Conservation (phyloP, 2,329 filamentous ascomycete species). For the Calonectria naviculata region DNA sequence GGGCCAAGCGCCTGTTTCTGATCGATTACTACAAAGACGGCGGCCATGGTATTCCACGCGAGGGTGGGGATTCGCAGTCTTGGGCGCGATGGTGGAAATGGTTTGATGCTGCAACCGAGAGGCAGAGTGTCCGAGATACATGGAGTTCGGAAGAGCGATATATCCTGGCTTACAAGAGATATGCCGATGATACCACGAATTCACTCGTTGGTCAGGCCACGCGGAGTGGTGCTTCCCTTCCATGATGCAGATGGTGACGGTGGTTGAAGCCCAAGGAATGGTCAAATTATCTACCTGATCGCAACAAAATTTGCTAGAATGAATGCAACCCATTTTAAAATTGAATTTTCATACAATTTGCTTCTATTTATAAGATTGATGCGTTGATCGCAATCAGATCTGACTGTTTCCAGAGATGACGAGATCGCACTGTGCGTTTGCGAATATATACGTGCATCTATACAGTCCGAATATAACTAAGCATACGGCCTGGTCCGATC, state of each 20-base stretch:
- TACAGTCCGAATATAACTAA: neutral
- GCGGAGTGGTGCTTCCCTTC: conserved; percentile 70
- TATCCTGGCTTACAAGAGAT: conserved; percentile 74
- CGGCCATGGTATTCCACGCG: conserved; percentile 60
- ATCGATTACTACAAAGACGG: conserved; percentile 79
- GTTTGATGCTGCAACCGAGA: conserved; percentile 67
- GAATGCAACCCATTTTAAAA: too few relatives aligned
- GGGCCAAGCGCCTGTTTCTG: conserved; percentile 77
- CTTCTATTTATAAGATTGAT: neutral
- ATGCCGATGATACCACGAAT: conserved; percentile 73
- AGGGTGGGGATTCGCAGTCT: conserved; percentile 65
- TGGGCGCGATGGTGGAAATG: conserved; percentile 77
- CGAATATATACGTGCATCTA: neutral
- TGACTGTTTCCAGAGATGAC: neutral
- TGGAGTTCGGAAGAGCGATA: conserved; percentile 76
- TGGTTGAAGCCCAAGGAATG: too few relatives aligned
- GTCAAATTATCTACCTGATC: neutral
- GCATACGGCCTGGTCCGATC: conserved; percentile 10
- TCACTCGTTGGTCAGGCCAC: conserved; percentile 72
- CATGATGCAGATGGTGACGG: conserved; percentile 42
- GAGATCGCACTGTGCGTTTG: neutral
- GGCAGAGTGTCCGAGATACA: conserved; percentile 74
- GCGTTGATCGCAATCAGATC: too few relatives aligned
- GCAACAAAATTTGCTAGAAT: too few relatives aligned
- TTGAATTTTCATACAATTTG: too few relatives aligned